Evolutionary conservation across 2,329 filamentous ascomycete species (phyloP), one percentile per base, ranked within the genome.

Genomic region (Colletotrichum trifolii): DNA sequence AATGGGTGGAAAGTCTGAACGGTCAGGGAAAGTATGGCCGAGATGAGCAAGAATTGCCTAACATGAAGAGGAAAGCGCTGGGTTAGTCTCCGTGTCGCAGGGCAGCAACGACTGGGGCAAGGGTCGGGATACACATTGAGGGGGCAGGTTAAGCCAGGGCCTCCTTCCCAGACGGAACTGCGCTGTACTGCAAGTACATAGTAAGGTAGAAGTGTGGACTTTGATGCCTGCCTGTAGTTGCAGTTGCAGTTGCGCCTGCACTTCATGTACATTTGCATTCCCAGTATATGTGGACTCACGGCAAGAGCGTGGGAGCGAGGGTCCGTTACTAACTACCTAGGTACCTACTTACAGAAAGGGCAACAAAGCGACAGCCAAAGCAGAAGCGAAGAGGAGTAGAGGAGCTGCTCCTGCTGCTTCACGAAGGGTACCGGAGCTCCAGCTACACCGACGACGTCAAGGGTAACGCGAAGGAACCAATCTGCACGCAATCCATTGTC

Each of bases 1-100:
- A 12, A 35, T 25, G 25, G 39, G n/a, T 40, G 36, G 6, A 4
- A 38, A 61, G 50, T 52, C 46, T 45, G 50, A 39, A 38, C 40
- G 46, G 13, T 40, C 40, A 62, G 40, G 62, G 62, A 54, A 65
- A 39, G 58, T 47, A 52, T 53, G 62, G 52, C 62, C 58, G 58
- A 65, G 62, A 62, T 17, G 47, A 62, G 47, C 35, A 53, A 43
- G 58, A 56, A 43, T 53, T 56, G 62, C 62, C 62, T 53, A 61
- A 55, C 48, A 35, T 50, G 40, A 17, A 35, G 33, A 8, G 38
- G 45, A 25, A 5, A 25, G 25, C 4, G 25, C 25, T 25, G 45
- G 38, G 35, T 38, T 35, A 36, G 13, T 15, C 36, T 35, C 38
- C 60, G 40, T 63, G 48, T 59, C 47, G 54, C 47, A 53, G 50